Base-by-base conservation (phyloP, 1,284 basidiomycete genomes). In the Xerocomus nothofagi region DNA sequence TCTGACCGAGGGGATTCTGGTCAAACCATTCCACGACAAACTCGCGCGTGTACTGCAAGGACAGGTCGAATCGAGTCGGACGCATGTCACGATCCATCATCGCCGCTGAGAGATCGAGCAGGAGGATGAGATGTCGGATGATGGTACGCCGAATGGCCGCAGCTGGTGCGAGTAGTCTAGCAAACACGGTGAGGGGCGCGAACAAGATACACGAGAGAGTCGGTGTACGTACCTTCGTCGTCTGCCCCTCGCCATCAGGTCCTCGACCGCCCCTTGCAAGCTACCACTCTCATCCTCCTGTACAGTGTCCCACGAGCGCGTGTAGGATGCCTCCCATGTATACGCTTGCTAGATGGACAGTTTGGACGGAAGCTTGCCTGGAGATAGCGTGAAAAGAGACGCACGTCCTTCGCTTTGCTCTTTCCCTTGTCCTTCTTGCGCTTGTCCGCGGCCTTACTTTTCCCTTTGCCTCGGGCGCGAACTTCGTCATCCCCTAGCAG, bases 1-100 rank as follows among this genome's bases (percentile, higher is more conserved):
- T 88, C 70, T 99, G 96, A n/a, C 96, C 94, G 17, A 99, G 79
- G 0, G 96, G 96, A 63, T 99, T 99, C 72, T 99, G 97, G 71
- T 99, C 97, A 70, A 98, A 99, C 92, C 96, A 99, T 67, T 99
- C 96, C 8, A 81, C 76, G 20, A 98, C 81, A 60, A 99, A 99
- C 56, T 93, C 88, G 48, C 91, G 81, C 15, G 93, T 81, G 64
- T 95, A 96, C 62, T 93, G 87, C 33, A 99, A 72, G 55, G 87
- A 88, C 36, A 98, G 72, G 62, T 97, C 92, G 57, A 94, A 93
- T 48, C 96, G 80, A 17, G 90, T 94, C 3, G 95, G 93, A 11
- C 96, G 82, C 83, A 98, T 91, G 71, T 99, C 96, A 34, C 93
- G 86, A 69, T 98, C 96, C 67, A 84, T 78, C 94, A 99, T 99